These are phyloP conservation scores for Cladosporium oxysporum DNA, from an alignment of 2,329 filamentous ascomycete genomes.

Conservation along the genomic window DNA sequence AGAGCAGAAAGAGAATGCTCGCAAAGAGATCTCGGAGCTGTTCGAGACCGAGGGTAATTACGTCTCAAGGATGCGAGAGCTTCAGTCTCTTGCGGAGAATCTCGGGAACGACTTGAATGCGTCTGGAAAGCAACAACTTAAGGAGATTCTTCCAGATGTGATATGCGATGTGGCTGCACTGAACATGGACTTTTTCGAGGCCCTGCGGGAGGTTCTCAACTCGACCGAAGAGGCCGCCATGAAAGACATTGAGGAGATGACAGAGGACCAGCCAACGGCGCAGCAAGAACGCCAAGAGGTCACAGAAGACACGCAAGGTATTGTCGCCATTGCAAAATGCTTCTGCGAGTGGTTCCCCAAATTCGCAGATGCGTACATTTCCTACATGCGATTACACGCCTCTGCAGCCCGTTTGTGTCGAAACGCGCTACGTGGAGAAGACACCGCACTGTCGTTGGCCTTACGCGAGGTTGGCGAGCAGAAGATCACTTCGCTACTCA, in stretches of 20 bases:
- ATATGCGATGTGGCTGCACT: conserved; percentile 78
- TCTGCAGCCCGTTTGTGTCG: conserved; percentile 81
- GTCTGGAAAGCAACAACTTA: conserved; percentile 71
- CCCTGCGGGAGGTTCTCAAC: conserved; percentile 74
- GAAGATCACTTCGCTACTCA: conserved; percentile 83
- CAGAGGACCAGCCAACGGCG: conserved; percentile 42
- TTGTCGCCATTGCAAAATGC: conserved; percentile 73
- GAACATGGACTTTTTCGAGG: conserved; percentile 78
- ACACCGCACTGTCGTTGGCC: conserved; percentile 78
- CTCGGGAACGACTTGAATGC: conserved; percentile 79
- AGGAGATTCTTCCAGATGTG: conserved; percentile 75
- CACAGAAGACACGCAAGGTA: conserved; percentile 59
- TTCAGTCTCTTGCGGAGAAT: conserved; percentile 78
- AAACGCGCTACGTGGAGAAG: conserved; percentile 71
- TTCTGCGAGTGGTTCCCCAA: conserved; percentile 90
- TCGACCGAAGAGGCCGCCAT: conserved; percentile 80
- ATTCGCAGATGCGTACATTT: conserved; percentile 86
- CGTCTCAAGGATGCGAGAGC: conserved; percentile 66
- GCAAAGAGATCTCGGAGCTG: conserved; percentile 86
- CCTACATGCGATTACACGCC: conserved; percentile 89
- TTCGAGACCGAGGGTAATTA: conserved; percentile 94
- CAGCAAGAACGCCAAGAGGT: conserved; percentile 60
- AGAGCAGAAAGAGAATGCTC: conserved; percentile 79
- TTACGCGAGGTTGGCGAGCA: conserved; percentile 87
- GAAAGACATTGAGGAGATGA: conserved; percentile 67